Base-by-base conservation (phyloP, 352 stramenopile species). In the Saprolegnia parasitica region DNA sequence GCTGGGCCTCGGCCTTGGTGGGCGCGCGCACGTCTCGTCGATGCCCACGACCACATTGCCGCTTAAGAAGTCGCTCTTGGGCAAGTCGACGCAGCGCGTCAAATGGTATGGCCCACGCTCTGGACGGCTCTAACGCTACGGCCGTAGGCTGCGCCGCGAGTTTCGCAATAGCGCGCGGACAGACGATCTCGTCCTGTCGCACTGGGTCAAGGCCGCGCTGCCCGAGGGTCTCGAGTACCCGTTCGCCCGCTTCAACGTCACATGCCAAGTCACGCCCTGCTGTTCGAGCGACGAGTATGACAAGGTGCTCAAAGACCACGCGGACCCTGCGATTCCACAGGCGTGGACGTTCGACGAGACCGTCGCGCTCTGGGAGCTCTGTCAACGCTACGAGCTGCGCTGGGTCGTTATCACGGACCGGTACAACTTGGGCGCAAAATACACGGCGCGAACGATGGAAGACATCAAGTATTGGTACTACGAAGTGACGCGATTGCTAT, bases 401-500 rank as follows among this genome's bases (percentile, higher is more conserved):
- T 90, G 82, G 82, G 73, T 90, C 23, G 79, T 90, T 32, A 70
- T 90, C 23, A 67, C 76, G 9, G 82, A 90, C 62, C 78, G 80
- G 47, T 90, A 84, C 66, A 87, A 86, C 64, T 40, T 60, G 1
- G 16, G 24, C 24, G 11, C 52, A 16, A 72, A 74, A 4, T 24
- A 71, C 49, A 40, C 49, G 4, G 40, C 60, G 23, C 71, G 80
- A 37, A 85, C 80, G 9, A 67, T 89, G 20, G 81, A 91, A 57
- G 83, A 89, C 60, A 81, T 89, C 35, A 91, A 89, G 67, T 88
- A 88, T 58, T 76, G 83, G 16, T 89, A 89, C 63, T 88, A 91
- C 56, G 81, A 90, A 58, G 74, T 78, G 46, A 77, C 77, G 18
- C 72, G 78, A 54, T 58, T 87, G 20, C 45, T 90, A 1, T 70